Base-by-base conservation (phyloP, 305 asterid genomes). In the Fraxinus baroniana region DNA sequence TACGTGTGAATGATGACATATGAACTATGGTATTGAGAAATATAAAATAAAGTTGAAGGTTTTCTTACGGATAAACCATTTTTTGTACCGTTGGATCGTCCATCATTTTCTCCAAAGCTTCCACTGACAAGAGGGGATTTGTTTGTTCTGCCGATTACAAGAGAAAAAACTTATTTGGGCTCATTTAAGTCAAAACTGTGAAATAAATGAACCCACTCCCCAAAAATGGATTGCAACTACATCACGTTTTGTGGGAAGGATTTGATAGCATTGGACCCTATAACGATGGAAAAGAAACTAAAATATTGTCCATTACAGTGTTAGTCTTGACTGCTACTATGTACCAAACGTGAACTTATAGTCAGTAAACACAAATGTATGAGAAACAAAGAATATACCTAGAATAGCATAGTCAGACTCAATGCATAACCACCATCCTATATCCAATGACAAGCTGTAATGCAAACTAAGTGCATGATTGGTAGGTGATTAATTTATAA, bases 21-120 rank as follows among this genome's bases (percentile, higher is more conserved):
- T 20, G 24, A 26, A 77, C 6, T 28, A 77, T 28, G 57, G 8
- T 18, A 28, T 17, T 26, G 66, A 18, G 15, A 35, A 41, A 46
- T n/a, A 77, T 6, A 80, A 77, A 18, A 36, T 20, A 41, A 71
- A 60, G 83, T 52, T 62, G 80, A 80, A 83, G 81, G 86, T 57
- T 66, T 76, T 85, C 98, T 89, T 91, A 97, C 98, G 98, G 99
- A 86, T 83, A 97, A 86, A 97, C 98, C 99, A 97, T 97, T 86
- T 97, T 87, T 83, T 94, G 99, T 78, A 97, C 98, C 4, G 94
- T 91, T 78, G 99, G 98, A 83, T 97, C 98, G 87, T 97, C 99
- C 99, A 97, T 92, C 99, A 97, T 97, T 89, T 97, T 93, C 90
- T 97, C 99, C 89, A 97, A 87, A 81, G 98, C 96, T 70, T 97